Conservation (phyloP, 176 grass and related monocot genomes). For the Puccinellia tenuiflora region DNA sequence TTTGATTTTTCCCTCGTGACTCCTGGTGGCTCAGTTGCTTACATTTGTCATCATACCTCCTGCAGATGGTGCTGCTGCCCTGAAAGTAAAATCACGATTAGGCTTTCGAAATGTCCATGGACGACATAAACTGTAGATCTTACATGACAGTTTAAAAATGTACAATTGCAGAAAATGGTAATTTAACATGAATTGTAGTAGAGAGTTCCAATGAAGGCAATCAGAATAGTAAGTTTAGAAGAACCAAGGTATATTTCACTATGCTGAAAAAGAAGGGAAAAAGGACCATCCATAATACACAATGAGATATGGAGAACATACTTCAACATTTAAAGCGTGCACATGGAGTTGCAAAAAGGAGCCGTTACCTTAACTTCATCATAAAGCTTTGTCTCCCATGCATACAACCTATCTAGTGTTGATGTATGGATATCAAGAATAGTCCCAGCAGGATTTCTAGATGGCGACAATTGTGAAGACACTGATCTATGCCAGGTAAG, state of each 20-base stretch:
- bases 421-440: slow-evolving; percentile 60
- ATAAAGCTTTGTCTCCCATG: slow-evolving; percentile 80
- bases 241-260: background rate
- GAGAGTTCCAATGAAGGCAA: background rate
- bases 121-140: background rate
- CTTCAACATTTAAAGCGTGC: background rate
- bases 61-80: slow-evolving; percentile 50
- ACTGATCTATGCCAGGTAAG: slow-evolving; percentile 65
- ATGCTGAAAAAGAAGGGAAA: background rate
- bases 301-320: background rate
- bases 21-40: slow-evolving; percentile 49
- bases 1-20: slow-evolving; percentile 39
- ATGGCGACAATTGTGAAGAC: slow-evolving; percentile 50
- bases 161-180: background rate
- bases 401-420: slow-evolving; percentile 60
- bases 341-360: background rate
- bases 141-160: background rate
- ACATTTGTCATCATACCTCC: slow-evolving; percentile 53
- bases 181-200: background rate
- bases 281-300: too few species aligned
- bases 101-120: background rate
- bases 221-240: background rate
- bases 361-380: slow-evolving; percentile 73
- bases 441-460: slow-evolving; percentile 29
- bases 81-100: slow-evolving; percentile 19